Conservation (phyloP, 176 grass and related monocot species). For the Triticum dicoccoides region DNA sequence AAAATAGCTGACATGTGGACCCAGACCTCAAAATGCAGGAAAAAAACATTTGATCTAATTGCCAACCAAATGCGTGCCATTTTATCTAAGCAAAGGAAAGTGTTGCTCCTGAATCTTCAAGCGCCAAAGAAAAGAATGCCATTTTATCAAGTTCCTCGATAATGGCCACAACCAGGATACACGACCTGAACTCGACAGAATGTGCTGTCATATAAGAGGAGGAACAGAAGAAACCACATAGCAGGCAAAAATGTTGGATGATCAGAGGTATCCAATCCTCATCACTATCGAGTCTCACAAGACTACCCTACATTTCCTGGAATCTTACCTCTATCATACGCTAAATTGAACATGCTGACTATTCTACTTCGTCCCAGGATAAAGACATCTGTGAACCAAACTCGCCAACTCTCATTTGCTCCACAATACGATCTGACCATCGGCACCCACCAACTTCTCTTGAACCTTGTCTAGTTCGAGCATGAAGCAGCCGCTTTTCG, state of each 20-base stretch:
- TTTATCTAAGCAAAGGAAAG: too few relatives aligned
- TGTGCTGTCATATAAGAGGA: background rate
- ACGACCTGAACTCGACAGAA: background rate
- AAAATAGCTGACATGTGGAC: too few relatives aligned
- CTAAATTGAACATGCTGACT: background rate
- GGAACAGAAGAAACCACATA: background rate
- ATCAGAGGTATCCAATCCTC: background rate
- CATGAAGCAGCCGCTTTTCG: conserved; percentile 3
- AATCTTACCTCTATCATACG: background rate
- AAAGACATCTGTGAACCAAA: background rate
- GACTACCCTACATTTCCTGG: background rate
- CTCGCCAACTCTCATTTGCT: background rate
- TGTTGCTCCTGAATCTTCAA: too few relatives aligned
- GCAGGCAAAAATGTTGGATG: background rate
- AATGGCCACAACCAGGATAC: background rate
- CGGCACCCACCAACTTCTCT: background rate
- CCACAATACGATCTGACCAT: background rate
- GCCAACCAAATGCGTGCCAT: too few relatives aligned
- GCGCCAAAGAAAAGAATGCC: background rate
- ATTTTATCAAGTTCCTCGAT: background rate
- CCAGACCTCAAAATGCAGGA: too few relatives aligned
- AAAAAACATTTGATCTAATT: too few relatives aligned
- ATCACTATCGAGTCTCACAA: background rate
- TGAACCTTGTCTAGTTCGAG: conserved; percentile 1
- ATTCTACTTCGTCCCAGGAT: background rate